phyloP scores from a whole-genome alignment of 1,139 yeast species.

The Zygosaccharomyces pseudobailii region DNA sequence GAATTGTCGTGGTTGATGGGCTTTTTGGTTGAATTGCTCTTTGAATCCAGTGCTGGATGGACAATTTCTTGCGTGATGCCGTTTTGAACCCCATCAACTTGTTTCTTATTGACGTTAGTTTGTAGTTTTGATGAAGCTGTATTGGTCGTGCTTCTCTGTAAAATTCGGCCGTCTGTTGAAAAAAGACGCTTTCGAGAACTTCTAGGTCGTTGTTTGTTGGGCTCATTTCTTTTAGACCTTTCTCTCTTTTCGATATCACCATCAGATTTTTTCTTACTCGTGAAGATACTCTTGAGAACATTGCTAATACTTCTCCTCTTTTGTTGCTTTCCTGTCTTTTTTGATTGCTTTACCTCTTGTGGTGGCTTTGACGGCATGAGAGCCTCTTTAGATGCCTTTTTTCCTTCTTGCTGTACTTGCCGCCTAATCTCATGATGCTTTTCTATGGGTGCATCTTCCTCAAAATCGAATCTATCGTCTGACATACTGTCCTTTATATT shows the following conservation, averaged over 20 bases:
- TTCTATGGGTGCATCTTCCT: background rate
- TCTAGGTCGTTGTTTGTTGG: background rate
- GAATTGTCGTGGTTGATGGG: background rate
- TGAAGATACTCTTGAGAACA: constrained; percentile 18
- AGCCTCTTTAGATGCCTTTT: background rate
- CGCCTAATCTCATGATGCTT: background rate
- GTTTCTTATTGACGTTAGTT: background rate
- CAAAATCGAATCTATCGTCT: background rate
- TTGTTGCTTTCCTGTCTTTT: constrained; percentile 4
- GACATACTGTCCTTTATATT: constrained; percentile 3
- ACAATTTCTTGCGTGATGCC: background rate
- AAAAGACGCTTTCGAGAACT: background rate
- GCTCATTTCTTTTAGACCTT: constrained; percentile 1
- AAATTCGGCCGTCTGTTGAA: background rate
- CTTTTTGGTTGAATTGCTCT: background rate
- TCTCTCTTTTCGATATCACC: background rate
- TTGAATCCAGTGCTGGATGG: background rate
- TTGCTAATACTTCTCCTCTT: constrained; percentile 18
- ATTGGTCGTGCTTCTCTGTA: background rate
- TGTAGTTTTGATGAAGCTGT: background rate
- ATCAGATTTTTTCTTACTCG: constrained; percentile 9
- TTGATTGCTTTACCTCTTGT: background rate
- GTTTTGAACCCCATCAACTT: constrained; percentile 2
- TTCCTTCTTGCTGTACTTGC: background rate
- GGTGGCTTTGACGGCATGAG: background rate